Evolutionary conservation across 805 yeast genomes (phyloP).

Genomic region (Candida quercuum): DNA sequence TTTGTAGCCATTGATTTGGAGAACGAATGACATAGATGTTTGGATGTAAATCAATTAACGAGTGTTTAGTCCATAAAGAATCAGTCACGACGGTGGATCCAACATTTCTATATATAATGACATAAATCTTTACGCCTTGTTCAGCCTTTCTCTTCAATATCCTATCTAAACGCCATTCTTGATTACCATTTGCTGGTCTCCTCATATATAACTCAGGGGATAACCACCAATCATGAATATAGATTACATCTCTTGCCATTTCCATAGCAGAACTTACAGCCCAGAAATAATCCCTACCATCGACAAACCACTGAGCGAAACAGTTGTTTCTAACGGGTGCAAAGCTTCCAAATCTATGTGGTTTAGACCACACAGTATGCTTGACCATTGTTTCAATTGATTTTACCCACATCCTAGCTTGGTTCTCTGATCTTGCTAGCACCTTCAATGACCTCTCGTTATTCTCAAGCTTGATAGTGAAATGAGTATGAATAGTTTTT

Average conservation of each 20-base stretch:
- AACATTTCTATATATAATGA: conserved; percentile 89
- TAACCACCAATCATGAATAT: conserved; percentile 98
- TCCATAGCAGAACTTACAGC: conserved; percentile 88
- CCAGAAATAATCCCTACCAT: conserved; percentile 95
- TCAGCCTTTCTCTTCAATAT: conserved; percentile 84
- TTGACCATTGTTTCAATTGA: conserved; percentile 67
- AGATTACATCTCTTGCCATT: conserved; percentile 90
- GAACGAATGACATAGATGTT: conserved; percentile 89
- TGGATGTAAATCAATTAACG: conserved; percentile 76
- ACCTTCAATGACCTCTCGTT: conserved; percentile 74
- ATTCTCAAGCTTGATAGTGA: conserved; percentile 57
- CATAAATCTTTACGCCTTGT: conserved; percentile 90
- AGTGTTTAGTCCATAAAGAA: conserved; percentile 91
- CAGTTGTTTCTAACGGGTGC: conserved; percentile 86
- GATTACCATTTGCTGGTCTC: conserved; percentile 93
- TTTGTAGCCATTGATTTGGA: conserved; percentile 90
- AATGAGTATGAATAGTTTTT: conserved; percentile 41
- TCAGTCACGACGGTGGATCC: conserved; percentile 92
- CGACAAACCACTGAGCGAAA: conserved; percentile 95
- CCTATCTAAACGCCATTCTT: conserved; percentile 88
- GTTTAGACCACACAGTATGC: conserved; percentile 65
- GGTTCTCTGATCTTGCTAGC: conserved; percentile 59
- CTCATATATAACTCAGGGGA: conserved; percentile 91
- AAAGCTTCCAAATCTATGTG: conserved; percentile 79
- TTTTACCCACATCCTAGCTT: conserved; percentile 67